These are phyloP conservation scores for Linum tenue DNA, from an alignment of 345 rosid species.

Conservation along the genomic window DNA sequence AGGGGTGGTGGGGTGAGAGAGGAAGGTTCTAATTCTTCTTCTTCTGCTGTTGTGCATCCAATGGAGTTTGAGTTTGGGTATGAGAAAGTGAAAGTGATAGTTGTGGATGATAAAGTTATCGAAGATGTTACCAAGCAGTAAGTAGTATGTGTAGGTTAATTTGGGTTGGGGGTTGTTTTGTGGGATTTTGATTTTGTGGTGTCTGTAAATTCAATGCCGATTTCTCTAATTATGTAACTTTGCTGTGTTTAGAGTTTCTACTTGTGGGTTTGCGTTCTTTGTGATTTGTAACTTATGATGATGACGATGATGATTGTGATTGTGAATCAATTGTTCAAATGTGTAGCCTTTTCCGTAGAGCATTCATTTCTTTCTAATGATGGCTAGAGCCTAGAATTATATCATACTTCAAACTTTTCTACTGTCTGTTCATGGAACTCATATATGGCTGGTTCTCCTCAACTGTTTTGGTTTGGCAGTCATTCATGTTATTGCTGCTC, in stretches of 20 bases:
- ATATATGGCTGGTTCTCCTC: conserved; percentile 31
- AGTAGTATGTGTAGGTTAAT: neutral
- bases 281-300: too few relatives aligned
- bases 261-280: too few relatives aligned
- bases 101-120: conserved; percentile 16
- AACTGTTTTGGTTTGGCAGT: too few relatives aligned
- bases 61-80: conserved; percentile 38
- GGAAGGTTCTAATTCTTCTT: conserved; percentile 4
- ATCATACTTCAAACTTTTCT: too few relatives aligned
- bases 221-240: neutral
- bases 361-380: too few relatives aligned
- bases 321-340: too few relatives aligned
- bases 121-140: conserved; percentile 13
- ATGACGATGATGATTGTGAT: too few relatives aligned
- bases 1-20: conserved; percentile 20
- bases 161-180: neutral
- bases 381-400: too few relatives aligned
- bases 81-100: conserved; percentile 31
- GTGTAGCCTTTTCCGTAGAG: too few relatives aligned
- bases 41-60: neutral
- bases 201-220: neutral
- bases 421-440: conserved; percentile 34
- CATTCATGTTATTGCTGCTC: too few relatives aligned
- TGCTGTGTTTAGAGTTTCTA: too few relatives aligned
- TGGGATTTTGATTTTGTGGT: neutral